Conservation (phyloP, 2,329 filamentous ascomycete species). For the Furcasterigmium furcatum region DNA sequence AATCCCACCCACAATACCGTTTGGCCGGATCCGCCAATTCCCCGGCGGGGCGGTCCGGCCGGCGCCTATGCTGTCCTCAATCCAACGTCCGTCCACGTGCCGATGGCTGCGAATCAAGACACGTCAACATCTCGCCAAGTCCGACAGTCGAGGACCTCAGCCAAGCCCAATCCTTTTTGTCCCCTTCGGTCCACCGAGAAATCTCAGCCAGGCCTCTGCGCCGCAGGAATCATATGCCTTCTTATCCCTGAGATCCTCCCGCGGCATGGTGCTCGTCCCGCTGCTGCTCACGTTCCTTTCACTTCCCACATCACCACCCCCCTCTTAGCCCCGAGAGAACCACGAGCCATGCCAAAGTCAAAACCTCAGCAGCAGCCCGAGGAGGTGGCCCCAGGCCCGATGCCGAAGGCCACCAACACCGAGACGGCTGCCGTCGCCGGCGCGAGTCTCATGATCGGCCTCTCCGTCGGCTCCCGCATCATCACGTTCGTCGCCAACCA, state of each 20-base stretch:
- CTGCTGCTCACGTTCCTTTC: too few species aligned
- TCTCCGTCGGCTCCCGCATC: conserved; percentile 83
- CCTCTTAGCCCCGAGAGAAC: too few species aligned
- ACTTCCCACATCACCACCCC: too few species aligned
- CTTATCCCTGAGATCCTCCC: too few species aligned
- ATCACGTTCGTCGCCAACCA: conserved; percentile 93
- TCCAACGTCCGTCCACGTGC: too few species aligned
- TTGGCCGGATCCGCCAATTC: background rate
- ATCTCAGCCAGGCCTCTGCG: too few species aligned
- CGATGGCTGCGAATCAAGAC: background rate
- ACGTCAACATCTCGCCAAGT: background rate
- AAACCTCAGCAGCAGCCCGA: background rate
- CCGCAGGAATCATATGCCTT: too few species aligned
- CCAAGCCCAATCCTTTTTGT: background rate
- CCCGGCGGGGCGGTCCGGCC: too few species aligned
- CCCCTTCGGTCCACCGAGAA: background rate
- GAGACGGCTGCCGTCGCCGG: conserved; percentile 53
- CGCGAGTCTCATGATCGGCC: conserved; percentile 79
- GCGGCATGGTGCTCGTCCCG: too few species aligned
- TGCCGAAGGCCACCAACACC: background rate
- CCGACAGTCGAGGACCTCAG: background rate
- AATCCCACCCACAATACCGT: background rate
- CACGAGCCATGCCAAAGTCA: background rate
- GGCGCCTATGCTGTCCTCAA: too few species aligned
- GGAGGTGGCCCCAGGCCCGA: background rate